Evolutionary conservation across 2,329 filamentous ascomycete genomes (phyloP).

Genomic region (Fusarium equiseti): DNA sequence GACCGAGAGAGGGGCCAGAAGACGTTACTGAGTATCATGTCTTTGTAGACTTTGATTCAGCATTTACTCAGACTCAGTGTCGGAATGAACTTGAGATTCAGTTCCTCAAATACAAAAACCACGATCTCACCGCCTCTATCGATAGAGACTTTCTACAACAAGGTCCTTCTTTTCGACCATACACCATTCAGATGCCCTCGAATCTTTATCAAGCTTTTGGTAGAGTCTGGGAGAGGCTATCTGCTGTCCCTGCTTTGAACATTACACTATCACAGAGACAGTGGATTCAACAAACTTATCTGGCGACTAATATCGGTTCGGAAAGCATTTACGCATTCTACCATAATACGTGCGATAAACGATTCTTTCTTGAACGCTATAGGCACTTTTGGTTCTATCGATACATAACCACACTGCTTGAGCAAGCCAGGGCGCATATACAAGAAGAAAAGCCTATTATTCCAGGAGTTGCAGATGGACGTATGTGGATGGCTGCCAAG

Average conservation of each 20-base stretch:
- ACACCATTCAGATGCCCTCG: background rate
- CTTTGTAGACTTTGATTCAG: slow-evolving; percentile 1
- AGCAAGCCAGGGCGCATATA: background rate
- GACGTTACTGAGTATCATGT: background rate
- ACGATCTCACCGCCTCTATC: background rate
- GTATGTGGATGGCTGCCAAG: background rate
- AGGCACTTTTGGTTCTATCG: slow-evolving; percentile 2
- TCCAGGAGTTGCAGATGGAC: background rate
- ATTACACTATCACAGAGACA: background rate
- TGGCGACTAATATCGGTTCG: background rate
- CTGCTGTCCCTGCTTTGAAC: background rate
- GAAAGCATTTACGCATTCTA: slow-evolving; percentile 7
- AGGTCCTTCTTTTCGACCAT: background rate
- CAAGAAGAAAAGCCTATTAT: background rate
- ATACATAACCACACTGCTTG: background rate
- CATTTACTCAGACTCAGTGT: slow-evolving; percentile 4
- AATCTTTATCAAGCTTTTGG: background rate
- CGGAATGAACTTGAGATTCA: slow-evolving; percentile 6
- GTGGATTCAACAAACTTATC: background rate
- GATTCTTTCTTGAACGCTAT: background rate
- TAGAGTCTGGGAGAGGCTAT: background rate
- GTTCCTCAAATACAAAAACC: background rate
- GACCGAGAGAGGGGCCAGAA: background rate
- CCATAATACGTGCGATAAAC: slow-evolving; percentile 1
- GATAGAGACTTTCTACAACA: background rate